Evolutionary conservation across 345 rosid genomes (phyloP), one percentile per base, ranked within the genome.

Genomic region (Streptanthus diversifolius): DNA sequence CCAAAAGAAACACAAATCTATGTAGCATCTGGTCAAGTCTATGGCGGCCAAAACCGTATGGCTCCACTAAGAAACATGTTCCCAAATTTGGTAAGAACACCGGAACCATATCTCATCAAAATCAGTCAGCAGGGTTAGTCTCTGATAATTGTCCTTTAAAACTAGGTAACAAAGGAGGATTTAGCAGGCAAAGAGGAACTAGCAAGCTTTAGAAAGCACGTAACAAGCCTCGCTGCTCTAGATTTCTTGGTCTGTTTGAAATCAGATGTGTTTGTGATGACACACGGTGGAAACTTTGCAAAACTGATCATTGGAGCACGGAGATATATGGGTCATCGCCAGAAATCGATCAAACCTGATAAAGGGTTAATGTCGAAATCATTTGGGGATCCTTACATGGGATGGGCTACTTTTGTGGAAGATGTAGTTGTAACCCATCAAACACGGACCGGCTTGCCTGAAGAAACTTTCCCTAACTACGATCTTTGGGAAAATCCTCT

Each of bases 401-500:
- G 98, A 1, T 92, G 99, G 99, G 99, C 93, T 3, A 84, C 90
- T n/a, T 95, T 95, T 63, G 98, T 95, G 11, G 99, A 95, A 81
- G 99, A 95, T 64, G 98, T 95, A 41, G 82, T 87, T 29, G 83
- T 95, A 53, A 95, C 95, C 52, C 99, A 95, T 85, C 98, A 92
- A 79, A 90, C 98, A 3, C 78, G 99, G 69, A 90, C 99, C 3
- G 99, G 98, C 74, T 80, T 95, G 69, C 99, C 99, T 0, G 99
- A 95, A 82, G 99, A 87, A 77, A 95, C 99, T n/a, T 95, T 95
- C 81, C 99, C 99, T 10, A 90, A 92, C 83, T 95, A 90, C 54
- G 99, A 95, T 78, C 86, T 95, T n/a, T 95, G 99, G 99, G 99
- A 95, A 82, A 95, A 95, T 62, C 99, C 99, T 54, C 81, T 95